Evolutionary conservation across 371 early-diverging fungal species (phyloP).

Genomic region (Conidiobolus incongruus): DNA sequence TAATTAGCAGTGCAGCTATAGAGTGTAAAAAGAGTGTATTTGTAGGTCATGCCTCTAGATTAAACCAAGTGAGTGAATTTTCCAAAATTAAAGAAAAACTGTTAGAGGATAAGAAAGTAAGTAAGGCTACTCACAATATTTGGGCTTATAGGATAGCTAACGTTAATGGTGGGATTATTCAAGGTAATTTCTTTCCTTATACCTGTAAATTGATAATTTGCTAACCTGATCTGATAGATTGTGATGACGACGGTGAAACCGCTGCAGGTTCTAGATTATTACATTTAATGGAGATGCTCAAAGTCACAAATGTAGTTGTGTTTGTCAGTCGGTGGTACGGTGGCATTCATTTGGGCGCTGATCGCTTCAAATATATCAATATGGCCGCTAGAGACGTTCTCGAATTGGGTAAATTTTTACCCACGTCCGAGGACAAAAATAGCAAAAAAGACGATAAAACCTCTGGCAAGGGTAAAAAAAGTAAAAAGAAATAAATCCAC

Average conservation of each 20-base stretch:
- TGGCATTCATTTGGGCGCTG: slow-evolving; percentile 59
- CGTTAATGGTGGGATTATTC: slow-evolving; percentile 23
- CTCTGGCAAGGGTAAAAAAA: no score
- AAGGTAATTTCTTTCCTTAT: slow-evolving; percentile 12
- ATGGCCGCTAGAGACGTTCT: slow-evolving; percentile 49
- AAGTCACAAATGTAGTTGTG: slow-evolving; percentile 50
- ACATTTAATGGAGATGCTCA: slow-evolving; percentile 50
- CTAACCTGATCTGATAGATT: slow-evolving; percentile 16
- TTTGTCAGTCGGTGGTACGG: slow-evolving; percentile 84
- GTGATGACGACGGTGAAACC: slow-evolving; percentile 65
- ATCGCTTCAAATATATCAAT: slow-evolving; percentile 81
- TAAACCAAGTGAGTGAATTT: slow-evolving; percentile 29
- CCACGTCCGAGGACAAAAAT: no score
- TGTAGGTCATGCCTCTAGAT: slow-evolving; percentile 54
- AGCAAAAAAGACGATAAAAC: no score
- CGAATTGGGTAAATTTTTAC: no score
- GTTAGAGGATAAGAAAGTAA: slow-evolving; percentile 45
- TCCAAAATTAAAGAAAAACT: slow-evolving; percentile 27
- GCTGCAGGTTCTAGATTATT: slow-evolving; percentile 57
- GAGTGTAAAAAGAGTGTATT: slow-evolving; percentile 74
- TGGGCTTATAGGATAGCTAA: slow-evolving; percentile 58
- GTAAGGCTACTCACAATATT: slow-evolving; percentile 77
- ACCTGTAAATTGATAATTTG: not conserved
- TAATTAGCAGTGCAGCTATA: no score
- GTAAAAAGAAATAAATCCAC: no score